Evolutionary conservation across 2,329 filamentous ascomycete genomes (phyloP), one percentile per base, ranked within the genome.

Genomic region (Emericellopsis cladophorae): DNA sequence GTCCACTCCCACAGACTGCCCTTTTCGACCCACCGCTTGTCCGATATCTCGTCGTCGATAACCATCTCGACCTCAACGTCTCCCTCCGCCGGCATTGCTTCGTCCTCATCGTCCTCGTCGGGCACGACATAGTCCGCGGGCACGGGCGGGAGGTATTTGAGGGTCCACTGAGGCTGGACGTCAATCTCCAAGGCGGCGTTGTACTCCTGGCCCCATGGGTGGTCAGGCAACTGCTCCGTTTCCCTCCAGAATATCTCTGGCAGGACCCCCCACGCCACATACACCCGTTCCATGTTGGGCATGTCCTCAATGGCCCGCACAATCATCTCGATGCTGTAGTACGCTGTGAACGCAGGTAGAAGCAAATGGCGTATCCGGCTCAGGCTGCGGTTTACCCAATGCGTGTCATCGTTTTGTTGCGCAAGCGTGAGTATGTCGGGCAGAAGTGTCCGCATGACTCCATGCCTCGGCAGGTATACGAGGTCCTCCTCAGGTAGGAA

Each of bases 261-360:
- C 18, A 50, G 37, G 15, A 42, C 12, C 16, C 48, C 50, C 52
- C 52, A 56, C 15, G 57, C 31, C 15, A 45, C 41, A 14, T 45
- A 49, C 15, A 58, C 33, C 7, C 39, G 38, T 33, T 42, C 18
- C 11, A 57, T 39, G 16, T 48, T 43, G 18, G 46, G 41, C 40
- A 52, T 39, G 11, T 21, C 33, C 4, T 37, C 34, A 26, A 54
- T 33, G 2, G 51, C 7, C 11, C 14, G 7, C 2, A 36, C 40
- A 5, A 57, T 34, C 24, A 36, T 44, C 7, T 8, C 16, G 40
- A 47, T 41, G 45, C 46, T 51, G 44, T 52, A 49, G 42, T 55
- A 55, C 5, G 48, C 49, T 15, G 47, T 51, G 22, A 50, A 52
- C 3, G 51, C 52, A 1, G 54, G 49, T 4, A 57, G 23, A 3